phyloP scores from a whole-genome alignment of 345 rosid species.

The Conringia planisiliqua region DNA sequence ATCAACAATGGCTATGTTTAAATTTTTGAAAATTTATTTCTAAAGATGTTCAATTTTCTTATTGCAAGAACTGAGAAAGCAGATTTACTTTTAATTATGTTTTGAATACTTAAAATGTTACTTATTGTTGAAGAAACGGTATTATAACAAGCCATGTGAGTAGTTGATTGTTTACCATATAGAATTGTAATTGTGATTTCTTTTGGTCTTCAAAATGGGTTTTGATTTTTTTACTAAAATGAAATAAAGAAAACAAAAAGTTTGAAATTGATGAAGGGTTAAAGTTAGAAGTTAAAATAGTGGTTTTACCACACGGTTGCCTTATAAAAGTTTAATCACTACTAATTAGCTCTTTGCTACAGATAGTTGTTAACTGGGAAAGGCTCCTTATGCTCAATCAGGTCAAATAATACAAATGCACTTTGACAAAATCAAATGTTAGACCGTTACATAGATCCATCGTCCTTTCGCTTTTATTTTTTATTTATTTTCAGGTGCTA shows the following conservation, averaged over 20 bases:
- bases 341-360: not conserved
- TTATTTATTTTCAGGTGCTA: not conserved
- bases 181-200: not conserved
- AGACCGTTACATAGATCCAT: conserved; percentile 15
- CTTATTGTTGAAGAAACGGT: not conserved
- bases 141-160: not conserved
- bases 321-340: not conserved
- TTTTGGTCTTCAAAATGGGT: not conserved
- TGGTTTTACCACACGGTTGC: not conserved
- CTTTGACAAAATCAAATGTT: not conserved
- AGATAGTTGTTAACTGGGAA: not conserved
- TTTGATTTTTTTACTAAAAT: not conserved
- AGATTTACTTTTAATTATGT: not conserved
- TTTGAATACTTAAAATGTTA: not conserved
- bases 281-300: not conserved
- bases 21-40: not conserved
- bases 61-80: not conserved
- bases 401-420: conserved; percentile 3
- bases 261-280: not conserved
- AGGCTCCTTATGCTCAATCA: not conserved
- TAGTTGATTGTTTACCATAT: not conserved
- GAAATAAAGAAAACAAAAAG: not conserved
- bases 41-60: not conserved
- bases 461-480: not conserved
- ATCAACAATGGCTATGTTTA: not conserved